phyloP scores from a whole-genome alignment of 495 filamentous ascomycete species.

The Bombardia bombarda region DNA sequence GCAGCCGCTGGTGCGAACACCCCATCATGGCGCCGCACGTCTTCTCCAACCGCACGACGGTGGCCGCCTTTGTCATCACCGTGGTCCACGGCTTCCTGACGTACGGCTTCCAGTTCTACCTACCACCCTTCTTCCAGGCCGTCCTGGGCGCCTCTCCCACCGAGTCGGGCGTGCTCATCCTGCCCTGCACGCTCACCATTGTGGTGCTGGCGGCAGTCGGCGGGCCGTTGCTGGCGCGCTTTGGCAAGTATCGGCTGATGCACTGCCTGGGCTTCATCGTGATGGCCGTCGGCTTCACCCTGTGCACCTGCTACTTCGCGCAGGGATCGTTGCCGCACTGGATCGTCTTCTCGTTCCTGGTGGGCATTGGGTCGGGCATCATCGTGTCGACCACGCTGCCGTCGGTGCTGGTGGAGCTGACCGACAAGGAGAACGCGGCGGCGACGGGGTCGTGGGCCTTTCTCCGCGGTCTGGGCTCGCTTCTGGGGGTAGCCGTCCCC shows the following conservation, averaged over 20 bases:
- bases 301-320: conserved; percentile 27
- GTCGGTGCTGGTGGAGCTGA: conserved; percentile 20
- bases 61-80: conserved; percentile 19
- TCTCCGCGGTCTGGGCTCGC: conserved; percentile 35
- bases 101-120: conserved; percentile 37
- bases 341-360: conserved; percentile 24
- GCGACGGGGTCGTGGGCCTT: conserved; percentile 40
- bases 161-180: conserved; percentile 34
- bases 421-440: conserved; percentile 34
- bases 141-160: conserved; percentile 24
- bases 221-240: conserved; percentile 32
- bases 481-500: conserved; percentile 43
- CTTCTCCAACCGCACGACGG: conserved; percentile 29
- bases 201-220: conserved; percentile 25
- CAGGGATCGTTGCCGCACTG: conserved; percentile 17
- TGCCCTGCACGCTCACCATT: conserved; percentile 37
- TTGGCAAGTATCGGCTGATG: conserved; percentile 37
- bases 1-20: conserved; percentile 14
- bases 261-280: conserved; percentile 31
- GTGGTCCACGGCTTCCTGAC: conserved; percentile 22
- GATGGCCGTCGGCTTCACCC: conserved; percentile 30
- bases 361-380: conserved; percentile 27
- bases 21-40: conserved; percentile 27
- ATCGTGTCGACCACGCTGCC: conserved; percentile 25
- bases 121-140: conserved; percentile 43